Conservation (phyloP, 176 grass and related monocot genomes). For the Neostapfia colusana region DNA sequence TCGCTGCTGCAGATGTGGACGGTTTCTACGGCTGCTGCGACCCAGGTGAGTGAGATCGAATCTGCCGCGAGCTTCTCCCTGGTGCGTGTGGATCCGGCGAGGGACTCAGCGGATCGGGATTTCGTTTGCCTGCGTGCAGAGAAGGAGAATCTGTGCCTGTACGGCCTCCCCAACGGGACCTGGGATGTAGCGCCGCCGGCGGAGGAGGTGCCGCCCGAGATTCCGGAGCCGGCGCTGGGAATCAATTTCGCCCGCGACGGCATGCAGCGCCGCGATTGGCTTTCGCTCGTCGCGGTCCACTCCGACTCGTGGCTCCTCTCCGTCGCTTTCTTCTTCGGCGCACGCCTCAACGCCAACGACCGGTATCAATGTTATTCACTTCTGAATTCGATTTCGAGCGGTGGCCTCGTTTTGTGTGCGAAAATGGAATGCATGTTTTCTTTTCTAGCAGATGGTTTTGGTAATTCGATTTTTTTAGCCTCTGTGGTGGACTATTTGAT, state of each 20-base stretch:
- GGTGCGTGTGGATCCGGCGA: slow-evolving; percentile 34
- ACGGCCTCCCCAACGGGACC: slow-evolving; percentile 55
- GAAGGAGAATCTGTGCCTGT: slow-evolving; percentile 69
- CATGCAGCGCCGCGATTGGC: slow-evolving; percentile 71
- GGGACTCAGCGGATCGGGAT: slow-evolving; percentile 27
- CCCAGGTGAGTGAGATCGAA: slow-evolving; percentile 56
- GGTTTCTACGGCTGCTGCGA: slow-evolving; percentile 63
- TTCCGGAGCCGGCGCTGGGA: slow-evolving; percentile 72
- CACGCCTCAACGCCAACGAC: slow-evolving; percentile 62
- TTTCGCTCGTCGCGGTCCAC: slow-evolving; percentile 73
- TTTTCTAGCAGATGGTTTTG: background rate
- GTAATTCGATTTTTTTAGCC: slow-evolving; percentile 13
- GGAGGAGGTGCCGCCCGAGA: slow-evolving; percentile 79
- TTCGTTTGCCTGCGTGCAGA: slow-evolving; percentile 35
- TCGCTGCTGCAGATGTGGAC: slow-evolving; percentile 54
- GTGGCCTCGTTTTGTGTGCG: background rate
- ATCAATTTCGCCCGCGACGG: slow-evolving; percentile 83
- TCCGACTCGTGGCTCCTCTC: slow-evolving; percentile 80
- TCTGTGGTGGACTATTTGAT: slow-evolving; percentile 32
- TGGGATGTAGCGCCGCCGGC: slow-evolving; percentile 68
- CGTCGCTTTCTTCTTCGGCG: slow-evolving; percentile 69
- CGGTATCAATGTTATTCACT: slow-evolving; percentile 35
- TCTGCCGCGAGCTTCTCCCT: slow-evolving; percentile 16
- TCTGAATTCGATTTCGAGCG: background rate
- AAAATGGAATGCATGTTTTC: background rate